Conservation (phyloP, 106 monocot species). For the Xerophyta viscosa region DNA sequence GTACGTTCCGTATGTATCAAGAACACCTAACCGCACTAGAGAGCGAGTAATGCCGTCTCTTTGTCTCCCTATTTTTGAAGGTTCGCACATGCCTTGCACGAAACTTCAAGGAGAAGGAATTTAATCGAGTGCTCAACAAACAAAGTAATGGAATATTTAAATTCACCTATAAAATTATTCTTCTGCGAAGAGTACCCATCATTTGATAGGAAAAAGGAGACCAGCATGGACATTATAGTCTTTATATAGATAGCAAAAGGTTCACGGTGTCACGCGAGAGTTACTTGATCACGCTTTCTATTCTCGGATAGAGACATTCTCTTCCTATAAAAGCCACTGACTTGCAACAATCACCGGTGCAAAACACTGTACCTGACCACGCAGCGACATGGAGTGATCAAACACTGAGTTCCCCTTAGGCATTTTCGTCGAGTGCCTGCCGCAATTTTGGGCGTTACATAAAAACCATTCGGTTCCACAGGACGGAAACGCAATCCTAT, state of each 20-base stretch:
- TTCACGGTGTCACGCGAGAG: slow-evolving; percentile 44
- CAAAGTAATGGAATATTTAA: too few species aligned
- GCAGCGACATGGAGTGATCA: slow-evolving; percentile 78
- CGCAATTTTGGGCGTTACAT: slow-evolving; percentile 86
- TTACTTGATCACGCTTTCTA: too few species aligned
- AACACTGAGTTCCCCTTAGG: slow-evolving; percentile 43
- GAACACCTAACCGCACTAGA: slow-evolving; percentile 33
- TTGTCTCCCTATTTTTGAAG: slow-evolving; percentile 29
- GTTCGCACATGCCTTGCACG: slow-evolving; percentile 69
- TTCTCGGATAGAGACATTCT: too few species aligned
- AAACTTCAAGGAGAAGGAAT: slow-evolving; percentile 67
- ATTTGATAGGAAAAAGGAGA: slow-evolving; percentile 58
- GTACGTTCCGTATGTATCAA: slow-evolving; percentile 19
- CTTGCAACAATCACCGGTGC: too few species aligned
- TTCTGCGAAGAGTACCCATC: too few species aligned
- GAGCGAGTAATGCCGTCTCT: slow-evolving; percentile 53
- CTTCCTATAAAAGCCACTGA: too few species aligned
- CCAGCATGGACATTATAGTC: slow-evolving; percentile 36
- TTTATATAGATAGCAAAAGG: too few species aligned
- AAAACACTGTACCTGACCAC: too few species aligned
- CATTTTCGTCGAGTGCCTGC: slow-evolving; percentile 57
- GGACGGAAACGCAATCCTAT: slow-evolving; percentile 57
- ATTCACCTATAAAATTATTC: too few species aligned
- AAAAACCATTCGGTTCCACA: slow-evolving; percentile 62
- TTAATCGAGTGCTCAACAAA: slow-evolving; percentile 51